Evolutionary conservation across 225 moss, liverwort and hornwort genomes (phyloP).

Genomic region (Marchantia polymorpha): DNA sequence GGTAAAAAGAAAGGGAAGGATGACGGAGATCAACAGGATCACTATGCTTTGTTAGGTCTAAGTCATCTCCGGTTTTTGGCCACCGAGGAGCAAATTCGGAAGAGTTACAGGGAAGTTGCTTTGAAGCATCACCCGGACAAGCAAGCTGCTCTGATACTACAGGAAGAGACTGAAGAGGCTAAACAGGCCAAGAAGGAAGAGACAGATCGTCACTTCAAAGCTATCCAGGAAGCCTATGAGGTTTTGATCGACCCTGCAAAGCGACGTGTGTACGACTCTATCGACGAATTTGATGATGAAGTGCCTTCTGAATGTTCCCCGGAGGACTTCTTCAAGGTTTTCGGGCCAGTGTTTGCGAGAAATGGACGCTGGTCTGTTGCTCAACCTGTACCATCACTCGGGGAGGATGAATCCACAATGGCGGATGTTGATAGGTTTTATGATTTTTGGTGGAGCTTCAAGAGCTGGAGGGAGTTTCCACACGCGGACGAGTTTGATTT

Average conservation of each 20-base stretch:
- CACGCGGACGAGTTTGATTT: slow-evolving; percentile 98
- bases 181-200: slow-evolving; percentile 89
- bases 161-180: slow-evolving; percentile 64
- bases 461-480: slow-evolving; percentile 97
- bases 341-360: slow-evolving; percentile 83
- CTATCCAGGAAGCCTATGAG: slow-evolving; percentile 96
- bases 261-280: slow-evolving; percentile 82
- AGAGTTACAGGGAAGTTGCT: slow-evolving; percentile 94
- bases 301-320: slow-evolving; percentile 73
- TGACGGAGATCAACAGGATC: slow-evolving; percentile 85
- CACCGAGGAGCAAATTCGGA: slow-evolving; percentile 95
- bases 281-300: slow-evolving; percentile 98
- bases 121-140: slow-evolving; percentile 96
- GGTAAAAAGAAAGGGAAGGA: slow-evolving; percentile 80
- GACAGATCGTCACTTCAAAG: slow-evolving; percentile 86
- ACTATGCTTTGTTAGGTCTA: slow-evolving; percentile 80
- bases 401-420: slow-evolving; percentile 56
- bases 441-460: slow-evolving; percentile 93
- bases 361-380: slow-evolving; percentile 86
- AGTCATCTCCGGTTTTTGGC: slow-evolving; percentile 89
- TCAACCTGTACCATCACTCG: slow-evolving; percentile 87
- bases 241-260: slow-evolving; percentile 84
- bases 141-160: slow-evolving; percentile 76
- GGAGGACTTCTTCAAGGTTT: slow-evolving; percentile 82
- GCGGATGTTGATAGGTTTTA: slow-evolving; percentile 72